Base-by-base conservation (phyloP, 177 flowering plant genomes). In the Vitis hybrid region DNA sequence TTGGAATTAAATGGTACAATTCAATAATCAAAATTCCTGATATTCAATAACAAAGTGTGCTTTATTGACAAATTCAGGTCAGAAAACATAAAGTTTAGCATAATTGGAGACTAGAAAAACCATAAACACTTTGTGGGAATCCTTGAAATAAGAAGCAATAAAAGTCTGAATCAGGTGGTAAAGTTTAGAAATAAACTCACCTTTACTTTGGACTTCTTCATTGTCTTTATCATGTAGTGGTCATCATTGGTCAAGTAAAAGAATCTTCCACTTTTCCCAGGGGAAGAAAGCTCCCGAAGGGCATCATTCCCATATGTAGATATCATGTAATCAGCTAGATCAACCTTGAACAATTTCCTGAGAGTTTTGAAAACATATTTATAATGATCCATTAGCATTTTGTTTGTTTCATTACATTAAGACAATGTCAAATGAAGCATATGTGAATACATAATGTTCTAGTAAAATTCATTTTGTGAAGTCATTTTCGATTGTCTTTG, bases 251-350 rank as follows among this genome's bases (percentile, higher is more conserved):
- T 95, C 76, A 94, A 71, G 81, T 95, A 95, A 75, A 95, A 95
- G 82, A 95, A 95, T 80, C 98, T 95, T 75, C 98, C 98, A 85
- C 98, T 91, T 75, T 95, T 95, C 18, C 99, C 99, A 12, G 99
- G 99, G 64, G 99, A 94, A 11, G 97, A 95, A 17, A 95, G 92
- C 79, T 95, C 99, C 62, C 98, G 82, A 59, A 93, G 93, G 13
- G 99, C 99, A 78, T 95, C 96, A 72, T 90, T 85, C 9, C 99
- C 99, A 77, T 97, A 93, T 64, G 93, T 81, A 1, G 99, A 92
- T 62, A 95, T 18, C 99, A 95, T 95, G 79, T 95, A 93, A 82
- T 95, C 99, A 62, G 96, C 99, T 54, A 94, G 79, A 81, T 95
- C 99, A 81, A 95, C 92, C 68, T 93, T 86, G 81, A 95, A 91